Conservation (phyloP, 2,329 filamentous ascomycete genomes). For the Hymenoscyphus fraxineus region DNA sequence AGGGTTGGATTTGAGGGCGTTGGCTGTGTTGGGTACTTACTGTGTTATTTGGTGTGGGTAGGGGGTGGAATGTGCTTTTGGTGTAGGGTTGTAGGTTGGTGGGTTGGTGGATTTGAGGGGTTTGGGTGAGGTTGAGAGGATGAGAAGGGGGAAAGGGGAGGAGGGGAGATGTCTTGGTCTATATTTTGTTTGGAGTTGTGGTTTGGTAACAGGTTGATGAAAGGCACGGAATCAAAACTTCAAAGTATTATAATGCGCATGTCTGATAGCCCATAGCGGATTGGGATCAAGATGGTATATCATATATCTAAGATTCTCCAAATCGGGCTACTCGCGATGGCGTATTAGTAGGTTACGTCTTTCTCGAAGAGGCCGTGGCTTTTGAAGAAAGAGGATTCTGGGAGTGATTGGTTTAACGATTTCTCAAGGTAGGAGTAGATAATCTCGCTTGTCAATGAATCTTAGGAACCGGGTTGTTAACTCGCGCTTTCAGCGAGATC, state of each 20-base stretch:
- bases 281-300: too few relatives aligned
- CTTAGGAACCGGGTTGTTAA: slow-evolving; percentile 48
- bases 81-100: not conserved
- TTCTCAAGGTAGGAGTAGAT: too few relatives aligned
- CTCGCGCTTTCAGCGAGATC: slow-evolving; percentile 45
- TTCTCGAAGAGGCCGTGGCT: slow-evolving; percentile 57
- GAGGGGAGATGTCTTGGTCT: slow-evolving; percentile 41
- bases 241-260: slow-evolving; percentile 49
- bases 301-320: too few relatives aligned
- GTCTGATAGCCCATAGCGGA: too few relatives aligned
- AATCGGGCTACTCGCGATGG: too few relatives aligned
- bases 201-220: slow-evolving; percentile 51
- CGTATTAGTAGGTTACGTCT: slow-evolving; percentile 55
- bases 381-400: slow-evolving; percentile 54
- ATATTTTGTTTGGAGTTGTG: slow-evolving; percentile 48
- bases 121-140: too few relatives aligned
- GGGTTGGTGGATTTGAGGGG: not conserved
- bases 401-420: not conserved
- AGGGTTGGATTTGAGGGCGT: slow-evolving; percentile 45
- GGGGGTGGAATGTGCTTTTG: not conserved
- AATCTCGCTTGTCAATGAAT: slow-evolving; percentile 44
- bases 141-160: not conserved
- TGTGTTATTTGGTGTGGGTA: slow-evolving; percentile 33
- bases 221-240: slow-evolving; percentile 45
- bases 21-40: slow-evolving; percentile 45